Evolutionary conservation across 2,329 filamentous ascomycete species (phyloP), one percentile per base, ranked within the genome.

Genomic region (Colletotrichum agaves): DNA sequence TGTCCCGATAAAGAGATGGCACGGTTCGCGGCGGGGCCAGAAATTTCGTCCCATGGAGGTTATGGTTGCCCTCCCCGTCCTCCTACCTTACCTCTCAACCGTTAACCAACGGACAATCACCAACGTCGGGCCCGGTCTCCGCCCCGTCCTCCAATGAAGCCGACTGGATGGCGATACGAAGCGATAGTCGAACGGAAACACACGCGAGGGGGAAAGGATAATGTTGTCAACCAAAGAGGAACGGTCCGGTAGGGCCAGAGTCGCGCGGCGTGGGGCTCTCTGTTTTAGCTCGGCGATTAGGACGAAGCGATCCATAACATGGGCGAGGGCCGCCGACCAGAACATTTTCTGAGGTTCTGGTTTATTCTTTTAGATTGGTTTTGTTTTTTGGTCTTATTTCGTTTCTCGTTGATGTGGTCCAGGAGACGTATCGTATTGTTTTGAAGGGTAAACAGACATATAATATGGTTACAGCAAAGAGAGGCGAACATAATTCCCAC

Each of bases 221-320:
- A 47, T 47, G 56, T 43, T 17, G 27, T 49, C 19, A 37, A 27
- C 56, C 43, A 59, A 49, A 27, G 19, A 49, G 56, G 56, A 23
- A 47, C 23, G 35, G 58, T 23, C 33, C 27, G 19, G 58, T 61
- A 61, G 35, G 58, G 58, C 50, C 17, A 50, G 35, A 43, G 44
- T 60, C 21, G 52, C 19, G 41, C 23, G 47, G 19, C 52, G 19
- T 56, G 52, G 37, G 50, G 52, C 46, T 41, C 62, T 27, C 27
- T 27, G 27, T 7, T 27, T 27, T 31, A 11, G 53, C 12, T 27
- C 41, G 35, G 55, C 41, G 41, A 39, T 49, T 55, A 49, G 53
- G 64, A 64, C 33, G 61, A 60, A 58, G 61, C 55, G 15, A 61
- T 19, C 46, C 61, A 67, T 60, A 67, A 67, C 53, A 60, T 49